Evolutionary conservation across 1,139 yeast genomes (phyloP).

Genomic region (Candida mesenterica): DNA sequence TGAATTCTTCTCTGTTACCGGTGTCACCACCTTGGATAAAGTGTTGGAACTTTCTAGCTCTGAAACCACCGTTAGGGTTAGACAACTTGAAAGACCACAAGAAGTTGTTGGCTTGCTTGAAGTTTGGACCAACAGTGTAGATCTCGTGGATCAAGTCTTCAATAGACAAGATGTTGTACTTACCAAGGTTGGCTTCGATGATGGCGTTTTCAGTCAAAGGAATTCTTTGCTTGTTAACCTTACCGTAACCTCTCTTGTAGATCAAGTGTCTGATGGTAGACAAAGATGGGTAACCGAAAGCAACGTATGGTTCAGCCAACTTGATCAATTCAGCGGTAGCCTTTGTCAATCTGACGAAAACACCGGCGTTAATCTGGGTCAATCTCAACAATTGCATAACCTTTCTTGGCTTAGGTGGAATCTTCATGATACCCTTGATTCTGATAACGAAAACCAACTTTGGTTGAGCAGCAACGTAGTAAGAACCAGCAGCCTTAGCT

Average conservation of each 20-base stretch:
- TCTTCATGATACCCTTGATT: conserved; percentile 99
- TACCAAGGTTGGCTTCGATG: conserved; percentile 91
- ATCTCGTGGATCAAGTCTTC: conserved; percentile 99
- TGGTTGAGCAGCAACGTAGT: conserved; percentile 96
- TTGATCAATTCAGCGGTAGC: conserved; percentile 96
- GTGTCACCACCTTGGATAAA: conserved; percentile 99
- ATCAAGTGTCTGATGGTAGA: conserved; percentile 94
- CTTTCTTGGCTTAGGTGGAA: conserved; percentile 99
- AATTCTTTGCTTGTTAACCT: conserved; percentile 98
- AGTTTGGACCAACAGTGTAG: conserved; percentile 98
- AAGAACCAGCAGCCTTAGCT: conserved; percentile 94
- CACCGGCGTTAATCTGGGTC: conserved; percentile 98
- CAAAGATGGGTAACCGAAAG: conserved; percentile 99
- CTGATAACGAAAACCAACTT: conserved; percentile 96
- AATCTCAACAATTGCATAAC: conserved; percentile 97
- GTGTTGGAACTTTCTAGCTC: conserved; percentile 99
- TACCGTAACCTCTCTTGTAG: conserved; percentile 99
- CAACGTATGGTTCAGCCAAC: conserved; percentile 98
- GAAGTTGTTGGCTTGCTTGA: conserved; percentile 99
- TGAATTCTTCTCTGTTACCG: conserved; percentile 99
- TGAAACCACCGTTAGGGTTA: conserved; percentile 99
- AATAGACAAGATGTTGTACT: conserved; percentile 93
- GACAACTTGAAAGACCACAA: conserved; percentile 99
- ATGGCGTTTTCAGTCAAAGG: conserved; percentile 91
- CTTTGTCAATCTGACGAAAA: conserved; percentile 96